Evolutionary conservation across 148 eudicot genomes (phyloP).

Genomic region (Arctostaphylos glauca): DNA sequence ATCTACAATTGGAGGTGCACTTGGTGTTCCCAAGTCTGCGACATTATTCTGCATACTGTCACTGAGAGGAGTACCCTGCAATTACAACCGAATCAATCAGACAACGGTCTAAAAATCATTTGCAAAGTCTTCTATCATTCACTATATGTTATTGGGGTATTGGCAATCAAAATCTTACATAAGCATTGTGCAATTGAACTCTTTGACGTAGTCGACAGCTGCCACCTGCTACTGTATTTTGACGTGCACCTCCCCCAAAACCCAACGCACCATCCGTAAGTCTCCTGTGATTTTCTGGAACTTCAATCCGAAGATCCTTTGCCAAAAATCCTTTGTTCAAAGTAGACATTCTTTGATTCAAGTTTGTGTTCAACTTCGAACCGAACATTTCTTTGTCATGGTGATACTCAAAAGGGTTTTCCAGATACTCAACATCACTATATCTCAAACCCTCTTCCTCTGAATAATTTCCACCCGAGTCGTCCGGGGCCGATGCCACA

Average conservation of each 20-base stretch:
- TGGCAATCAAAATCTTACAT: conserved; percentile 39
- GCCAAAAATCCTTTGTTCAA: conserved; percentile 58
- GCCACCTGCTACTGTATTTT: conserved; percentile 33
- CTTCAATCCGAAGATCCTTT: conserved; percentile 49
- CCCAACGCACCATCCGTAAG: conserved; percentile 30
- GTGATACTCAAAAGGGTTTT: conserved; percentile 14
- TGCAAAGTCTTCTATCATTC: too few species aligned
- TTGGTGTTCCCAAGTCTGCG: conserved; percentile 69
- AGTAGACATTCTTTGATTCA: conserved; percentile 23
- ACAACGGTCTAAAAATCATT: not conserved
- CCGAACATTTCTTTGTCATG: conserved; percentile 27
- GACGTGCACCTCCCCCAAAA: conserved; percentile 26
- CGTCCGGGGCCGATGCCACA: conserved; percentile 64
- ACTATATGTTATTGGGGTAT: not conserved
- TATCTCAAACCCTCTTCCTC: conserved; percentile 45
- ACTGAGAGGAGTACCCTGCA: conserved; percentile 61
- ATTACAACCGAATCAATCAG: conserved; percentile 3
- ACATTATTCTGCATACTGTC: conserved; percentile 32
- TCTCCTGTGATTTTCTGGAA: conserved; percentile 41
- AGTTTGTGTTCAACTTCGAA: conserved; percentile 14
- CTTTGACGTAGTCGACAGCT: conserved; percentile 26
- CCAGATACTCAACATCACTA: conserved; percentile 19
- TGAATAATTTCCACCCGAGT: conserved; percentile 38
- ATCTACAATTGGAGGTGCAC: conserved; percentile 80
- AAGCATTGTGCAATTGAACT: conserved; percentile 31